These are phyloP conservation scores for Spathaspora girioi DNA, from an alignment of 805 yeast species.

Conservation along the genomic window DNA sequence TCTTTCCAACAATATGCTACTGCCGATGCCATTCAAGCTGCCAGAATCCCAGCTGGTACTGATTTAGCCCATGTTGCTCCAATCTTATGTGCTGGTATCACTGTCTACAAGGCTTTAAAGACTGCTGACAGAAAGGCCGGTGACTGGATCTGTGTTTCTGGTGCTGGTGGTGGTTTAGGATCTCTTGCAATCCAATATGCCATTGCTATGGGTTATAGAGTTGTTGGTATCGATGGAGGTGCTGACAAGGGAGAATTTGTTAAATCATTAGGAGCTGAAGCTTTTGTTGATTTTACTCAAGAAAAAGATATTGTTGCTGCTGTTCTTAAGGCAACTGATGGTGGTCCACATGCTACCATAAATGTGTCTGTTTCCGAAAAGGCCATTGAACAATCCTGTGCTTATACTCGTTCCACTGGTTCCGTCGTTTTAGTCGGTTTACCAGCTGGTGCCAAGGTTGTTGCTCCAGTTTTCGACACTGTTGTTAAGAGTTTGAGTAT, in stretches of 20 bases:
- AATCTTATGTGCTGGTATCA: constrained; percentile 64
- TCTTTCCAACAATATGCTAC: constrained; percentile 67
- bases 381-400: constrained; percentile 46
- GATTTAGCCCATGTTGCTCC: constrained; percentile 58
- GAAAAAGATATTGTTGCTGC: constrained; percentile 49
- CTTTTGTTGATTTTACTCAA: constrained; percentile 52
- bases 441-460: constrained; percentile 43
- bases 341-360: constrained; percentile 56
- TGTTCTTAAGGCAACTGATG: constrained; percentile 44
- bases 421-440: constrained; percentile 44
- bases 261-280: constrained; percentile 60
- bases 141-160: constrained; percentile 71
- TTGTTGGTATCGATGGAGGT: constrained; percentile 73
- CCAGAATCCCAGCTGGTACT: constrained; percentile 51
- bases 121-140: constrained; percentile 57
- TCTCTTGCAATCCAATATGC: constrained; percentile 74
- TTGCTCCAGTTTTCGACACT: constrained; percentile 36
- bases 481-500: constrained; percentile 38
- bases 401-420: constrained; percentile 38
- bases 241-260: constrained; percentile 59
- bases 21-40: constrained; percentile 63
- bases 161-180: constrained; percentile 84
- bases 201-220: constrained; percentile 67
- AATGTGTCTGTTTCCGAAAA: constrained; percentile 50
- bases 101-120: constrained; percentile 66